Base-by-base conservation (phyloP, 1,284 basidiomycete genomes). In the Megacollybia platyphylla region DNA sequence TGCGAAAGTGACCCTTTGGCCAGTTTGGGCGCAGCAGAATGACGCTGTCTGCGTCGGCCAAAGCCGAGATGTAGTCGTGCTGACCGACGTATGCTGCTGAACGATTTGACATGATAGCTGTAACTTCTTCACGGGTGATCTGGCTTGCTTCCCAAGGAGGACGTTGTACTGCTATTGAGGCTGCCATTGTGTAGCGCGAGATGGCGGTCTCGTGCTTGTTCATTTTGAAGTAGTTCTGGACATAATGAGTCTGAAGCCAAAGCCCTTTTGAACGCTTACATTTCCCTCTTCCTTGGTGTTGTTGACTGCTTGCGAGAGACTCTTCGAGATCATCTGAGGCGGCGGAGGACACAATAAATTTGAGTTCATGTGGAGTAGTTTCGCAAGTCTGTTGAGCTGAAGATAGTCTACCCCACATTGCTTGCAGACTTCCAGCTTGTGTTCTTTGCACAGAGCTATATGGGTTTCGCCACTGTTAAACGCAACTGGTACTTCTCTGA, bases 1-100 rank as follows among this genome's bases (percentile, higher is more conserved):
- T 94, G 49, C 94, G 71, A 69, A 94, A 96, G 59, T 97, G 90
- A 0, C 92, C 94, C 59, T 97, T 97, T 52, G 83, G 79, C 94
- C 94, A 98, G 24, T 79, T 79, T 45, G 82, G 71, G 58, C 89
- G 87, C 44, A 97, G 64, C 49, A 77, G 64, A 36, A 94, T 83
- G 51, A 97, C 91, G 1, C 82, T 79, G 48, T 97, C 91, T 1
- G 93, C 92, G 56, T 98, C 94, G 17, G 84, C 83, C 5, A 97
- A 65, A 2, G 93, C 89, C 39, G 80, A 78, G 44, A 91, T 70
- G 59, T 73, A 80, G 61, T 93, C 87, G 5, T 78, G 78, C 1
- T 75, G 67, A 47, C 87, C 85, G 41, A 77, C 75, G 60, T 83
- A 86, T 1, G 92, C 85, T 0, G 92, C 90, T 5, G 86, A 88